phyloP scores from a whole-genome alignment of 1,139 yeast species.

The Debaryomyces sp. region DNA sequence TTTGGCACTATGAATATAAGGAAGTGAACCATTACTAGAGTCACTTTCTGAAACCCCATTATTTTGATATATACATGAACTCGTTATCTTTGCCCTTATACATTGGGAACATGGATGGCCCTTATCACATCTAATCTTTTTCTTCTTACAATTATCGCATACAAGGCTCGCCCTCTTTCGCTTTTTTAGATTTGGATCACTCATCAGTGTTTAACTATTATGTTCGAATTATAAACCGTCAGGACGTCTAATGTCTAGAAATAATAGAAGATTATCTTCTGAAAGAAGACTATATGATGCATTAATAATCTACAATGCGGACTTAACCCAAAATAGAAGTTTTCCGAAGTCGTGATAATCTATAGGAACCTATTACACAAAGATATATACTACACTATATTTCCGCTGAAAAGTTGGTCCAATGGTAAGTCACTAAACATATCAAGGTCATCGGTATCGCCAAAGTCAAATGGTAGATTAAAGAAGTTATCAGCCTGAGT shows the following conservation, averaged over 20 bases:
- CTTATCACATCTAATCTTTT: slow-evolving; percentile 43
- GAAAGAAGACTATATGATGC: not conserved
- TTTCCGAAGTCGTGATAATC: not conserved
- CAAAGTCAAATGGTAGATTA: not conserved
- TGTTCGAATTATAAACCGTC: not conserved
- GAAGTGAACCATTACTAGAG: slow-evolving; percentile 10
- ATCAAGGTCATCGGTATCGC: not conserved
- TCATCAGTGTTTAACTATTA: not conserved
- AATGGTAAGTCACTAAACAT: slow-evolving; percentile 20
- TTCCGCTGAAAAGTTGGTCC: slow-evolving; percentile 14
- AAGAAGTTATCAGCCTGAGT: not conserved
- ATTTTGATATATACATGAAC: slow-evolving; percentile 30
- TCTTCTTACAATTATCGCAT: slow-evolving; percentile 37
- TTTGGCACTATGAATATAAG: slow-evolving; percentile 30
- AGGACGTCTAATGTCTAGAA: not conserved
- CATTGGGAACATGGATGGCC: slow-evolving; percentile 41
- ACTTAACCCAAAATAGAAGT: not conserved
- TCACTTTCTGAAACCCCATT: not conserved
- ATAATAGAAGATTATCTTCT: not conserved
- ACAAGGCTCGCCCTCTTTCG: slow-evolving; percentile 39
- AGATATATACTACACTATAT: not conserved
- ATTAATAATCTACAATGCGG: not conserved
- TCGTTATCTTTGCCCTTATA: slow-evolving; percentile 24
- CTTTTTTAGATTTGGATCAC: slow-evolving; percentile 15
- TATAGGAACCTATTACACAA: not conserved